Conservation (phyloP, 345 rosid species). For the Hypericum androsaemum region DNA sequence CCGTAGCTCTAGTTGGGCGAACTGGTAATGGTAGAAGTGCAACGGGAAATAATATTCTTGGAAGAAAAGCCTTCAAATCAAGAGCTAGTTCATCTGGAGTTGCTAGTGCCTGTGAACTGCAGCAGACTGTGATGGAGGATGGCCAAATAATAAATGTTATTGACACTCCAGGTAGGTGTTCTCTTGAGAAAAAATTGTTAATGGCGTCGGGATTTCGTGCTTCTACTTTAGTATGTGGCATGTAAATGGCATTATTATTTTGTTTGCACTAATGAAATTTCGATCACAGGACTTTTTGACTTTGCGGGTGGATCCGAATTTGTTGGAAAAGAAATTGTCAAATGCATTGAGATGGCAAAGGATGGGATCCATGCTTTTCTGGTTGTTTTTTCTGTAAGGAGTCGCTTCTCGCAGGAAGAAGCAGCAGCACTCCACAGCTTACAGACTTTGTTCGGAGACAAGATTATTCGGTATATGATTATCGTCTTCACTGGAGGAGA, state of each 20-base stretch:
- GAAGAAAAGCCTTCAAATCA: background rate
- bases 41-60: background rate
- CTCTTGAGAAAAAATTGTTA: too few relatives aligned
- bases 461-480: background rate
- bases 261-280: too few relatives aligned
- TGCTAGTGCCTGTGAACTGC: background rate
- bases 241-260: background rate
- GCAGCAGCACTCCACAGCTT: background rate
- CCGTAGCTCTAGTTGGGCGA: constrained; percentile 17
- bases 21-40: background rate
- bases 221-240: too few relatives aligned
- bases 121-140: background rate
- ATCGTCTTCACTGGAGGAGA: background rate
- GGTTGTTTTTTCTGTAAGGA: background rate
- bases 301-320: background rate
- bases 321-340: background rate
- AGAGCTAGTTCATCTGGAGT: background rate
- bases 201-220: too few relatives aligned
- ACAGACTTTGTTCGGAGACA: background rate
- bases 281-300: background rate
- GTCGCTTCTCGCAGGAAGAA: background rate
- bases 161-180: background rate
- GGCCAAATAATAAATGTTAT: background rate
- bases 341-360: background rate
- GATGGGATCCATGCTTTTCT: background rate